Conservation (phyloP, 352 stramenopile genomes). For the Globisporangium takayamanum region DNA sequence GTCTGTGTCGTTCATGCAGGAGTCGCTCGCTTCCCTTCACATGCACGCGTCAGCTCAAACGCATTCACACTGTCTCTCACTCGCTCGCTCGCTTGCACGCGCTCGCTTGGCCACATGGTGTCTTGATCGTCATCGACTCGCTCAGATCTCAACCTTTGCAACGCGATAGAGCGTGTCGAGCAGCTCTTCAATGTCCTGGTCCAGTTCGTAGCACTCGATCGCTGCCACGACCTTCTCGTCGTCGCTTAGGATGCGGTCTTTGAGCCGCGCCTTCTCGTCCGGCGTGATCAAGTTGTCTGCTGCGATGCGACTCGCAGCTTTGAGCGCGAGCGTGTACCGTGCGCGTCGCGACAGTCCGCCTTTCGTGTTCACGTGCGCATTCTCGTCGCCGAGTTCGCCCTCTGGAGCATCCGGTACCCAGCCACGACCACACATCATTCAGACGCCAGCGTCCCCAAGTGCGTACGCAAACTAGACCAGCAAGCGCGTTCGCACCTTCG, state of each 20-base stretch:
- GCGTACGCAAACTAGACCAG: too few relatives aligned
- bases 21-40: too few relatives aligned
- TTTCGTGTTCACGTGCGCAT: slow-evolving; percentile 29
- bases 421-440: neutral
- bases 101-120: too few relatives aligned
- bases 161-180: slow-evolving; percentile 79
- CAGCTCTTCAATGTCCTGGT: slow-evolving; percentile 83
- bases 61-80: too few relatives aligned
- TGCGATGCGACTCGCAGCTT: slow-evolving; percentile 66
- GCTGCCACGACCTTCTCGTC: slow-evolving; percentile 69
- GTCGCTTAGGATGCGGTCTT: slow-evolving; percentile 80
- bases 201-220: slow-evolving; percentile 75
- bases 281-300: slow-evolving; percentile 76
- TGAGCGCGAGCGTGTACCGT: slow-evolving; percentile 75
- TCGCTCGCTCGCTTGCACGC: too few relatives aligned
- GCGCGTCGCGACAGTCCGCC: slow-evolving; percentile 48
- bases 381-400: slow-evolving; percentile 51
- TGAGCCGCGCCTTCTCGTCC: slow-evolving; percentile 71
- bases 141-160: slow-evolving; percentile 37
- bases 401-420: slow-evolving; percentile 21
- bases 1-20: neutral
- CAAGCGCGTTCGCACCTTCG: slow-evolving; percentile 27
- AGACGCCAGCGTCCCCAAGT: too few relatives aligned
- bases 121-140: neutral
- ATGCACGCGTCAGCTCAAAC: too few relatives aligned